Base-by-base conservation (phyloP, 345 rosid genomes). In the Pseudoturritis turrita region DNA sequence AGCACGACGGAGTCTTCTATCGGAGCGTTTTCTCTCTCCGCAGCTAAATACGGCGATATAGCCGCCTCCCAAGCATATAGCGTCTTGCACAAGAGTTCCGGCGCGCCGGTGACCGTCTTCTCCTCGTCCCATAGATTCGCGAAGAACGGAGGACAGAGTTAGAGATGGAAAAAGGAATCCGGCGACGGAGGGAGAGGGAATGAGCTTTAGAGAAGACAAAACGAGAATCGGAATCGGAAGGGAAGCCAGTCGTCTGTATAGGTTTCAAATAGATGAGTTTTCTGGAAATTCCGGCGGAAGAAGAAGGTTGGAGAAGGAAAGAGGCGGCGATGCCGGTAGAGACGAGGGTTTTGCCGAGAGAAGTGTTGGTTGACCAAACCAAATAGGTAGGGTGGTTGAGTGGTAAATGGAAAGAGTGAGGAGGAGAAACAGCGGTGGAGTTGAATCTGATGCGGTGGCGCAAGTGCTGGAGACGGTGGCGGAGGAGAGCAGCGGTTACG, bases 331-430 rank as follows among this genome's bases (percentile, higher is more conserved):
- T 84, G 67, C 99, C 99, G 4, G 97, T 78, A 76, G 98, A 89
- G 77, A 94, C 86, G 7, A 94, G 90, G 79, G 98, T 94, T 87
- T 94, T 91, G 63, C 96, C 98, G 26, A 91, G 89, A 57, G 91
- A 85, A 51, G 97, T 93, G 84, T 93, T 93, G 80, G 97, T 77
- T 78, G 88, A 84, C 96, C 98, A 93, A 33, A 89, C 72, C 33
- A 82, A 65, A 73, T 77, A 91, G 65, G 89, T 81, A 4, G 98
- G 97, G 72, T 85, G 84, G 68, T 82, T 75, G 74, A 93, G 96
- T 1, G 96, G 88, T 11, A 79, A 14, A 61, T 73, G 62, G 33
- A 77, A 71, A 8, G 77, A 23, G 4, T 52, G 70, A 25, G 12
- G 39, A 22, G 69, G 50, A 47, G 59, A 37, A 43, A 10, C 17